Evolutionary conservation across 768 basidiomycete genomes (phyloP).

Genomic region (Pulveroboletus ravenelii): DNA sequence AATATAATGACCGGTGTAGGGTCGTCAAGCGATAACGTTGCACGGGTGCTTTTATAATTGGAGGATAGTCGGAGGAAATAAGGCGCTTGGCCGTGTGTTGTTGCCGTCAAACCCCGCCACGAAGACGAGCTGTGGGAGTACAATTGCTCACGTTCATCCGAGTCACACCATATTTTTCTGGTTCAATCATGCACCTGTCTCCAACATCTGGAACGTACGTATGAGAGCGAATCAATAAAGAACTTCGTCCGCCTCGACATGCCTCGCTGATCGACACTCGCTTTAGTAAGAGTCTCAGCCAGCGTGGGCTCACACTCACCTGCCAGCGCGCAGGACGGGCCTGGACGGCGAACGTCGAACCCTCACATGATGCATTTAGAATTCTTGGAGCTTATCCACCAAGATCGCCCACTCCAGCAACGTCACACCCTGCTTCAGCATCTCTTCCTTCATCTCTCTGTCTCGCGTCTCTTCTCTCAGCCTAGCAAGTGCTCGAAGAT

Average conservation of each 20-base stretch:
- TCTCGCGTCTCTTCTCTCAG: conserved; percentile 65
- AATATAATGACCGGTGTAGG: no score
- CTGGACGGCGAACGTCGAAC: no score
- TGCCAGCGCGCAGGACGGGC: not conserved
- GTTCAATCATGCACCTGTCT: not conserved
- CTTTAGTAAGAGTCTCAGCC: not conserved
- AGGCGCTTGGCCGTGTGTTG: no score
- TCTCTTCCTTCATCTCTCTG: conserved; percentile 65
- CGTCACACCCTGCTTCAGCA: conserved; percentile 61
- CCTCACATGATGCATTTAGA: conserved; percentile 13
- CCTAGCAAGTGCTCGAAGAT: conserved; percentile 57
- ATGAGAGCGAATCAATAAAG: not conserved
- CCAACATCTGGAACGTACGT: not conserved
- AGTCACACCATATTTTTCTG: not conserved
- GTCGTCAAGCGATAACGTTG: no score
- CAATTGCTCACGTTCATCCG: no score
- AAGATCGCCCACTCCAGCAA: conserved; percentile 78
- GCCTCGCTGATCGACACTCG: not conserved
- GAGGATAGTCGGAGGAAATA: no score
- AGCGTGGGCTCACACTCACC: conserved; percentile 1
- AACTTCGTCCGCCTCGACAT: not conserved
- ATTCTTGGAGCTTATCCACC: conserved; percentile 53
- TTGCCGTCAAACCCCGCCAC: no score
- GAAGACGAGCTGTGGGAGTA: no score
- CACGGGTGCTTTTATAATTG: no score